Evolutionary conservation across 2,329 filamentous ascomycete genomes (phyloP).

Genomic region (Pseudocercospora macadamiae): DNA sequence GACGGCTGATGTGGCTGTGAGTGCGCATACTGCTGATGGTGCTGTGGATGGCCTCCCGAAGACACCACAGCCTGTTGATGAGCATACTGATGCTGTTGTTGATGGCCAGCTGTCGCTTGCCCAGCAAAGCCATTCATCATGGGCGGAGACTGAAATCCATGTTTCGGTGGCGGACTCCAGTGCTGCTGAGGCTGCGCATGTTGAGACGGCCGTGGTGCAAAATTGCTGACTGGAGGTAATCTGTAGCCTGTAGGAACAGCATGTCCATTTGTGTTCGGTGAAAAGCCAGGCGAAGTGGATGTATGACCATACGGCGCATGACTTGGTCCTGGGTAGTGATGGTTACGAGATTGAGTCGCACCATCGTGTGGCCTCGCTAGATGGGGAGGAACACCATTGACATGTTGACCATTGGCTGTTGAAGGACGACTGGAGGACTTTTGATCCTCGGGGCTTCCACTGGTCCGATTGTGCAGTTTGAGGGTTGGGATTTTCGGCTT

Average conservation of each 20-base stretch:
- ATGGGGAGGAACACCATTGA: constrained; percentile 27
- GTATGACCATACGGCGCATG: constrained; percentile 26
- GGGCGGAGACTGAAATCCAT: constrained; percentile 19
- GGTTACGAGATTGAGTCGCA: constrained; percentile 9
- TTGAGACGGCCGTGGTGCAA: constrained; percentile 35
- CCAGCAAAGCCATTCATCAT: constrained; percentile 26
- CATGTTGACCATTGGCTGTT: constrained; percentile 24
- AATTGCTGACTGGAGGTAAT: constrained; percentile 35
- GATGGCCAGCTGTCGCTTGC: constrained; percentile 27
- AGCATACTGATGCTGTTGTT: constrained; percentile 39
- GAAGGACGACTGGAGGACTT: constrained; percentile 25
- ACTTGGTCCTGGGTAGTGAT: constrained; percentile 18
- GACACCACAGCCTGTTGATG: constrained; percentile 37
- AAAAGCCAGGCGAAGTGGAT: constrained; percentile 46
- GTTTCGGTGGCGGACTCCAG: constrained; percentile 32
- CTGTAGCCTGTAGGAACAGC: constrained; percentile 44
- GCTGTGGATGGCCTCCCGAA: constrained; percentile 30
- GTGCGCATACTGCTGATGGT: constrained; percentile 20
- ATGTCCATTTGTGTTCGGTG: constrained; percentile 48
- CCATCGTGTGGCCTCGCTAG: constrained; percentile 34
- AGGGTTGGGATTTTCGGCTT: constrained; percentile 65
- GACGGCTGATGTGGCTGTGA: constrained; percentile 8
- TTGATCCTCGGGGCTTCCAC: constrained; percentile 30
- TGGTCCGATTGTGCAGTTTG: constrained; percentile 52
- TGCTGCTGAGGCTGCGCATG: constrained; percentile 32